A percentile compares a stretch with the other conserved stretches of the same genome.
phyloP scores from a whole-genome alignment of 2,329 filamentous ascomycete species.

The Hymenoscyphus infarciens region DNA sequence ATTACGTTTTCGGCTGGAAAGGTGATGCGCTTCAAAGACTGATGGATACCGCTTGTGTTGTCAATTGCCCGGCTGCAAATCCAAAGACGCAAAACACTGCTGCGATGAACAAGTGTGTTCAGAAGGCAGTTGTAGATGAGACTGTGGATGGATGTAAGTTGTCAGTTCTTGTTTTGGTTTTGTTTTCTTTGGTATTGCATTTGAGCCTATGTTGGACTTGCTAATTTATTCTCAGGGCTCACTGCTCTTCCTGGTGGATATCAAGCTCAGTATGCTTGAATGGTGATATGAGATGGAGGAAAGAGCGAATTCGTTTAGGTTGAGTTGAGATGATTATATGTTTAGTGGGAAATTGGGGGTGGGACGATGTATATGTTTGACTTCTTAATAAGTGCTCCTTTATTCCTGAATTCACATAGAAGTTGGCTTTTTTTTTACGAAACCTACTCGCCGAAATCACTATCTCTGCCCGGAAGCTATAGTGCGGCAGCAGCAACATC shows the following conservation, averaged over 20 bases:
- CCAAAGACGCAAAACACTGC: constrained; percentile 45
- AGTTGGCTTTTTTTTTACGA: too few relatives aligned
- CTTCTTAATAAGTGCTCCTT: not conserved
- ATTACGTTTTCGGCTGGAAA: constrained; percentile 52
- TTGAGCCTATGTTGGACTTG: not conserved
- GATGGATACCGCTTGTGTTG: constrained; percentile 46
- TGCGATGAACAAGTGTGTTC: constrained; percentile 45
- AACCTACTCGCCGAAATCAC: too few relatives aligned
- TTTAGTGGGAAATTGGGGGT: not conserved
- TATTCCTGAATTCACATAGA: not conserved
- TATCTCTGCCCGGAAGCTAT: too few relatives aligned
- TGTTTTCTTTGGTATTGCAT: not conserved
- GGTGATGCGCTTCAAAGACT: constrained; percentile 46
- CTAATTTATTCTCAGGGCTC: constrained; percentile 10
- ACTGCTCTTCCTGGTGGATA: constrained; percentile 18
- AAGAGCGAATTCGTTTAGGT: not conserved
- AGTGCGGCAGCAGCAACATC: too few relatives aligned
- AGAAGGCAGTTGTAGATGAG: constrained; percentile 46
- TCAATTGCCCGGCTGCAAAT: constrained; percentile 45
- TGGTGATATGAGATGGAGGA: not conserved
- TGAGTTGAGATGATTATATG: not conserved
- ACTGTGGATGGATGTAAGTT: constrained; percentile 47
- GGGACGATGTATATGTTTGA: not conserved
- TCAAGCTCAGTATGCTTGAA: constrained; percentile 19
- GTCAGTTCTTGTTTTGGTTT: constrained; percentile 3